Evolutionary conservation across 768 basidiomycete genomes (phyloP), one percentile per base, ranked within the genome.

Genomic region (Suillus tomentosus): DNA sequence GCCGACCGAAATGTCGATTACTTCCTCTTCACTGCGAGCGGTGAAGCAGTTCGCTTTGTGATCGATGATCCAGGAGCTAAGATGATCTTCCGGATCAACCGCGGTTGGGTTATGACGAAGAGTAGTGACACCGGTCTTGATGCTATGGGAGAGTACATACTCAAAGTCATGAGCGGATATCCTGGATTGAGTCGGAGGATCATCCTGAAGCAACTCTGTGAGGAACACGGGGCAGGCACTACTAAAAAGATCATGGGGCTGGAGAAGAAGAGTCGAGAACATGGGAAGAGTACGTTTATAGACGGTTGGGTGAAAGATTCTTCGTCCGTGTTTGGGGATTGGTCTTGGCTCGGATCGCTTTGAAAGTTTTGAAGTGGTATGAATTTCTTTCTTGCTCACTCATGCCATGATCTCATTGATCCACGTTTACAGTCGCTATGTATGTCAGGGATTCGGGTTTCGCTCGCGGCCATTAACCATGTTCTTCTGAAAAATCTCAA

Each of bases 1-100:
- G 63, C 50, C 6, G 66, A 72, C 62, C 67, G 61, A 60, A 54
- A 62, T 34, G 68, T 48, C 19, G 68, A 70, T 34, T 70, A 70
- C 40, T 70, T 68, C 57, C 60, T 72, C n/a, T 70, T 70, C 61
- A 68, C 68, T 48, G 60, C 64, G 2, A 51, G 40, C 5, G 64
- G 65, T 11, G 64, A 63, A 45, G 64, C 51, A 34, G 31, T 70
- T 53, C 67, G 64, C 57, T 64, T 71, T 56, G 48, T 51, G 31
- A 47, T 70, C 27, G 22, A 56, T n/a, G 65, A 70, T 47, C 43
- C 24, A 62, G 55, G 6, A 34, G 61, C 47, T 22, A 67, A 67
- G 42, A 58, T 69, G 54, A 3, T 45, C 17, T 71, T 71, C 64
- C 66, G 68, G 13, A 50, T 63, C 40, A 11, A 66, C 19, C 69